A percentile compares a stretch with the other conserved stretches of the same genome.
Evolutionary conservation across 1,139 yeast genomes (phyloP).

Genomic region (Scheffersomyces stambukii): DNA sequence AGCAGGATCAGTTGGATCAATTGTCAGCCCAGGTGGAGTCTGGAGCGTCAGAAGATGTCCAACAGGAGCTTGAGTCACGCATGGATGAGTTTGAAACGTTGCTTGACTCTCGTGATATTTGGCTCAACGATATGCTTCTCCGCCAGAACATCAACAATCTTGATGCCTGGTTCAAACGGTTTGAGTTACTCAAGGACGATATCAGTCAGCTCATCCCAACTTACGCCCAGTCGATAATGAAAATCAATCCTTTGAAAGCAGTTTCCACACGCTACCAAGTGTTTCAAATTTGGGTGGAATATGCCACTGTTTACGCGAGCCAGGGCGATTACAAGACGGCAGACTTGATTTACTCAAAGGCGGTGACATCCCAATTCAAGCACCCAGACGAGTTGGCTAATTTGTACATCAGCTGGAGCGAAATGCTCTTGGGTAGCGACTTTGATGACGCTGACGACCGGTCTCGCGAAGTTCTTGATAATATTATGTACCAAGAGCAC

Average conservation of each 20-base stretch:
- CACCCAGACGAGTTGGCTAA: conserved; percentile 61
- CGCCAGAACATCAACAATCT: conserved; percentile 62
- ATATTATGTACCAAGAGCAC: conserved; percentile 36
- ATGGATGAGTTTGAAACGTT: conserved; percentile 53
- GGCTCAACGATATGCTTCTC: conserved; percentile 62
- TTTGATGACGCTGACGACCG: conserved; percentile 36
- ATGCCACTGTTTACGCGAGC: conserved; percentile 61
- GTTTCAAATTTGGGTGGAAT: conserved; percentile 63
- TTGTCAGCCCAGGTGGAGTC: conserved; percentile 19
- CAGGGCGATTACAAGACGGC: conserved; percentile 58
- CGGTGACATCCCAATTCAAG: conserved; percentile 67
- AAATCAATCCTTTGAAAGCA: conserved; percentile 61
- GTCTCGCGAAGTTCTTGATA: conserved; percentile 52
- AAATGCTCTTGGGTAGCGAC: conserved; percentile 50
- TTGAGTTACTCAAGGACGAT: conserved; percentile 28
- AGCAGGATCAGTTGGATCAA: conserved; percentile 42
- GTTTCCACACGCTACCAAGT: conserved; percentile 29
- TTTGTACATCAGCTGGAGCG: conserved; percentile 73
- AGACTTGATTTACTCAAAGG: conserved; percentile 57
- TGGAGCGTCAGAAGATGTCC: conserved; percentile 18
- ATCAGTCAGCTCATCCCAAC: conserved; percentile 46
- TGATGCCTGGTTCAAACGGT: conserved; percentile 65
- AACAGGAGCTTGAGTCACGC: conserved; percentile 30
- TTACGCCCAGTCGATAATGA: conserved; percentile 63
- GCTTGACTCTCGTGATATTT: conserved; percentile 49